Evolutionary conservation across 1,139 yeast species (phyloP).

Genomic region (Scheffersomyces parashehatae): DNA sequence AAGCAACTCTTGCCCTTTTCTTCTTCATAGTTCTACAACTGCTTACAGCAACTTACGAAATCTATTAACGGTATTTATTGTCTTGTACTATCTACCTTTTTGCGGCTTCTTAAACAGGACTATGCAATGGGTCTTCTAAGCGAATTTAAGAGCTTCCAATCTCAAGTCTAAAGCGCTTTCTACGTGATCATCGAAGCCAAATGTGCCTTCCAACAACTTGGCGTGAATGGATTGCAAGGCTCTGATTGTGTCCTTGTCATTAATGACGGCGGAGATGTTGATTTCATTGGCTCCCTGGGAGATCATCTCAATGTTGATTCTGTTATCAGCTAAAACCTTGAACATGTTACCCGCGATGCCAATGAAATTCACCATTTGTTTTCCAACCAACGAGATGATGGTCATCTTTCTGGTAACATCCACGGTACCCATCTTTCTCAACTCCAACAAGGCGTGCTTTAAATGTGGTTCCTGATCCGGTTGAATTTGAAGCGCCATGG

Average conservation of each 20-base stretch:
- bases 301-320: slow-evolving; percentile 94
- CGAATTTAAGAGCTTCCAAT: slow-evolving; percentile 34
- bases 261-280: slow-evolving; percentile 92
- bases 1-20: too few species aligned
- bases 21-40: too few species aligned
- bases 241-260: slow-evolving; percentile 76
- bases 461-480: slow-evolving; percentile 58
- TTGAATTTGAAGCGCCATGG: slow-evolving; percentile 91
- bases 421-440: slow-evolving; percentile 79
- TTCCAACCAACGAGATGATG: slow-evolving; percentile 91
- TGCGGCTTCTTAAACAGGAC: not conserved
- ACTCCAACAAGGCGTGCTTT: slow-evolving; percentile 71
- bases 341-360: slow-evolving; percentile 99
- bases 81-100: not conserved
- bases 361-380: slow-evolving; percentile 93
- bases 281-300: slow-evolving; percentile 98
- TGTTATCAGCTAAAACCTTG: slow-evolving; percentile 88
- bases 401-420: slow-evolving; percentile 88
- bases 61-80: not conserved
- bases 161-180: slow-evolving; percentile 40
- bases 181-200: slow-evolving; percentile 26
- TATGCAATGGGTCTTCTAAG: not conserved
- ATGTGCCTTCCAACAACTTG: slow-evolving; percentile 57
- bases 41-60: too few species aligned
- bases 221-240: slow-evolving; percentile 88